These are phyloP conservation scores for Hypocreales sp. DNA, from an alignment of 2,329 filamentous ascomycete genomes.

Conservation along the genomic window DNA sequence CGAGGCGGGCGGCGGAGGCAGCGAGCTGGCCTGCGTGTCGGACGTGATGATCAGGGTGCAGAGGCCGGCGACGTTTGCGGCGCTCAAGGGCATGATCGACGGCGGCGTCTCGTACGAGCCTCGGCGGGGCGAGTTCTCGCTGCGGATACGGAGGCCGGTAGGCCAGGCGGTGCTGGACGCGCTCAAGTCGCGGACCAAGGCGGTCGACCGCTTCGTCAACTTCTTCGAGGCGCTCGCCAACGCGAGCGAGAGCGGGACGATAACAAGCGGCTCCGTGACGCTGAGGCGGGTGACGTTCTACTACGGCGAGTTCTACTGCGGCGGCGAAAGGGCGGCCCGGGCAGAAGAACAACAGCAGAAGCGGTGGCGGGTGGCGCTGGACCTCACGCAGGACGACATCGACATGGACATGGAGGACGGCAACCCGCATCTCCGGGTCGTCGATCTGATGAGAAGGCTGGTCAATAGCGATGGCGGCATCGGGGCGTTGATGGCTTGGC, in stretches of 20 bases:
- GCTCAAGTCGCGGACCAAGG: conserved; percentile 45
- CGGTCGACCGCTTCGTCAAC: conserved; percentile 54
- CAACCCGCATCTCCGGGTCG: conserved; percentile 53
- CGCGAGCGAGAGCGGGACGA: conserved; percentile 33
- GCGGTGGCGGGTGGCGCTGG: conserved; percentile 39
- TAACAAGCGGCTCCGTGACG: conserved; percentile 42
- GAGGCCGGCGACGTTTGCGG: conserved; percentile 35
- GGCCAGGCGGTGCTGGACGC: conserved; percentile 42
- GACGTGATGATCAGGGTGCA: conserved; percentile 40
- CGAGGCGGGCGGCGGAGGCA: no score
- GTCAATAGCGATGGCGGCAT: conserved; percentile 40
- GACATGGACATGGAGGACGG: conserved; percentile 41
- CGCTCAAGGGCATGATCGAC: conserved; percentile 40
- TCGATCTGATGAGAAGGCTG: conserved; percentile 40
- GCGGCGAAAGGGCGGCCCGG: conserved; percentile 1
- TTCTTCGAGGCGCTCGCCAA: conserved; percentile 52
- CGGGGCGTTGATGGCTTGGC: conserved; percentile 34
- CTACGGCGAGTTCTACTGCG: no score
- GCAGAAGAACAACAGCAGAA: conserved; percentile 1
- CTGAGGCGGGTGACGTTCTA: conserved; percentile 50
- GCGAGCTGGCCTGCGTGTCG: conserved; percentile 22
- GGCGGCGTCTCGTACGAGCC: conserved; percentile 47
- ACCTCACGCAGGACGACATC: conserved; percentile 38
- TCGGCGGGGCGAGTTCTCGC: conserved; percentile 43
- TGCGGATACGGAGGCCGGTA: conserved; percentile 42